Evolutionary conservation across 106 monocot genomes (phyloP), one percentile per base, ranked within the genome.

Genomic region (Dendrobium nobile): DNA sequence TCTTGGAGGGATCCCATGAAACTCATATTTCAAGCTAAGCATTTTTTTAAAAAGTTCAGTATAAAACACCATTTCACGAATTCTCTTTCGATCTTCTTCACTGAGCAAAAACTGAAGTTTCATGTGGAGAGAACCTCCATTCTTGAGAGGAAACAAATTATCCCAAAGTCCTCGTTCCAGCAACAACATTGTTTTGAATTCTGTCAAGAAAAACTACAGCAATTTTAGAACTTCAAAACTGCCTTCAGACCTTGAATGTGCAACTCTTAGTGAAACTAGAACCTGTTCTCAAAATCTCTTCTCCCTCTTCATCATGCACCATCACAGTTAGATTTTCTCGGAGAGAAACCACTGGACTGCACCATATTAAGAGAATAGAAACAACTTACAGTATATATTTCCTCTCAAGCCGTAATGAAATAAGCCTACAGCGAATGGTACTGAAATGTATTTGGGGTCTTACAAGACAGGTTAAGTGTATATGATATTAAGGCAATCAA

Each of bases 341-440:
- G 42, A 95, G 78, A 51, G 95, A 92, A 51, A 70, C 64, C 54
- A 95, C 82, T 15, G 90, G 92, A 68, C 95, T 95, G 89, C 86
- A 90, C 55, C 22, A 56, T 75, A 70, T 6, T 24, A 64, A 13
- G 64, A 58, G 4, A 58, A 82, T 18, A 76, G 17, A 58, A 4
- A 16, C 1, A 58, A 37, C 4, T 58, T 58, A 4, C 58, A 58
- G 0, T 58, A 58, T 45, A 45, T 45, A 37, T 64, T 17, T 67
- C 16, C 59, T 67, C 61, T 44, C 9, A 45, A 45, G 5, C 45
- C 45, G 45, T 45, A 45, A 45, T 0, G 1, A 45, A 45, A 9
- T 45, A 45, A 45, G 45, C 45, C 45, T 7, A 45, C 45, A 45
- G 45, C 45, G 8, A 45, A 45, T 45, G 45, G 6, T 0, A 45